Percentiles rank a stretch among this genome's conserved stretches.
These are phyloP conservation scores for Cercospora sesami DNA, from an alignment of 2,329 filamentous ascomycete genomes.

Conservation along the genomic window DNA sequence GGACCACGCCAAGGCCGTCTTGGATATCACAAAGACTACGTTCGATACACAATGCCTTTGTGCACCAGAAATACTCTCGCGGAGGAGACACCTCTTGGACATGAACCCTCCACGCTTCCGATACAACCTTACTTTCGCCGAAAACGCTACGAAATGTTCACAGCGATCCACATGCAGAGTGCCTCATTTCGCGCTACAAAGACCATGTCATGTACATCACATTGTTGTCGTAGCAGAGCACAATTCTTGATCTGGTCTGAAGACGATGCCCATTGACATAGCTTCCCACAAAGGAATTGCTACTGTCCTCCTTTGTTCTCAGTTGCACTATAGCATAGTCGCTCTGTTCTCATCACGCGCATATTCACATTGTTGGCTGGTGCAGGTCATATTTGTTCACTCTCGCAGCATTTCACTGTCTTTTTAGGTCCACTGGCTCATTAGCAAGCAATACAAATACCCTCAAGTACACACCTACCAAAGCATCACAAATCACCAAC, in stretches of 20 bases:
- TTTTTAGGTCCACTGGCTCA: not conserved
- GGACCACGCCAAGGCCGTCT: not conserved
- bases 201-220: not conserved
- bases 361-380: not conserved
- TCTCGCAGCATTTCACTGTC: not conserved
- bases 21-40: not conserved
- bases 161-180: not conserved
- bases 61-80: not conserved
- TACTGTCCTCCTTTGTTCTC: not conserved
- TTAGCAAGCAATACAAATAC: not conserved
- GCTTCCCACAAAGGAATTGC: not conserved
- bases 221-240: not conserved
- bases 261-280: not conserved
- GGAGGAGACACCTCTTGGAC: not conserved
- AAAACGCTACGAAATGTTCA: not conserved
- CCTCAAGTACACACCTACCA: not conserved
- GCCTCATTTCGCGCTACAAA: not conserved
- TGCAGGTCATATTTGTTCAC: not conserved
- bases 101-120: not conserved
- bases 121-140: not conserved
- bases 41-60: not conserved
- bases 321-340: not conserved
- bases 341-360: not conserved
- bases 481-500: not conserved
- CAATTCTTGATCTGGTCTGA: not conserved